Evolutionary conservation across 129 eudicot species (phyloP).

Genomic region (Artemisia argyi): DNA sequence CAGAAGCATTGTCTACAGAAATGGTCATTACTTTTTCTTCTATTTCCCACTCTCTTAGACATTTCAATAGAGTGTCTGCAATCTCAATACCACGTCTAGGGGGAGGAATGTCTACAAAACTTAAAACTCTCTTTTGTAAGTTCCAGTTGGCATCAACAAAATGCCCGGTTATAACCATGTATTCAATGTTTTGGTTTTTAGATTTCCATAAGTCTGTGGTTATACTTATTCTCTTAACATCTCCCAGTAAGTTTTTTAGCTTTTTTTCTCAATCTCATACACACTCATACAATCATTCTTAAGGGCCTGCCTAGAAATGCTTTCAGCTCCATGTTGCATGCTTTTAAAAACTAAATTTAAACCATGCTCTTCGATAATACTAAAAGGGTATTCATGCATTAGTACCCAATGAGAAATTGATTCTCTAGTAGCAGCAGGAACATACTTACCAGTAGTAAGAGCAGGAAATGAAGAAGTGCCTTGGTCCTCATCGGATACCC

Average conservation of each 20-base stretch:
- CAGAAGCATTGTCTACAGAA: too few species aligned
- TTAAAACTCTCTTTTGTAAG: not conserved
- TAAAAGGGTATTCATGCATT: conserved; percentile 5
- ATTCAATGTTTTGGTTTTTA: not conserved
- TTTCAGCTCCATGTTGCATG: not conserved
- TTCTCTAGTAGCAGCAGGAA: not conserved
- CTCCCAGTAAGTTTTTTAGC: not conserved
- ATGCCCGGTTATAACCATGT: conserved; percentile 9
- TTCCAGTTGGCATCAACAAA: conserved; percentile 2
- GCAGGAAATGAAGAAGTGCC: not conserved
- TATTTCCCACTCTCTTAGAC: too few species aligned
- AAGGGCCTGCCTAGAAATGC: not conserved
- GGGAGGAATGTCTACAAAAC: not conserved
- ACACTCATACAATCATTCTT: conserved; percentile 8
- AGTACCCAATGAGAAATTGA: conserved; percentile 3
- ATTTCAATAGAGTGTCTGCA: too few species aligned
- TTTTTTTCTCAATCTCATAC: conserved; percentile 10
- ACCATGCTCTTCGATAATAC: not conserved
- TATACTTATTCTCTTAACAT: not conserved
- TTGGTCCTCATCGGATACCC: not conserved
- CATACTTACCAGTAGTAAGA: conserved; percentile 1
- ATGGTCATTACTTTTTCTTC: too few species aligned
- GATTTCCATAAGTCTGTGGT: conserved; percentile 8
- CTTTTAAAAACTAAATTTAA: conserved; percentile 8
- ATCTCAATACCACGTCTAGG: not conserved